These are phyloP conservation scores for Pseudogymnoascus verrucosus DNA, from an alignment of 2,329 filamentous ascomycete genomes.

Conservation along the genomic window DNA sequence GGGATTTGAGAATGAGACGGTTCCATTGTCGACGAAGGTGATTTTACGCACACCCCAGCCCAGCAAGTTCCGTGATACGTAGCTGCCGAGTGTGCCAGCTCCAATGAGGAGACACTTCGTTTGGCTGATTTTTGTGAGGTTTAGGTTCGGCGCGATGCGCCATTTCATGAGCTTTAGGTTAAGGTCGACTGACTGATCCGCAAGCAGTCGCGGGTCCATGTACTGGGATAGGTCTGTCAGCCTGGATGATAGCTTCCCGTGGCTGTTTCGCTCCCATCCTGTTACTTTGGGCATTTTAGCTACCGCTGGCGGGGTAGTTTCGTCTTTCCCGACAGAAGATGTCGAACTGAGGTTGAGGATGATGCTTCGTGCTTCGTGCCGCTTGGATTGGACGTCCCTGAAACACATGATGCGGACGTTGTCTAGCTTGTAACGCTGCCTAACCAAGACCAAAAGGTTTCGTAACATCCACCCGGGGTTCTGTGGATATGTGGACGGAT, in stretches of 20 bases:
- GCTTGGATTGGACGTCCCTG: slow-evolving; percentile 68
- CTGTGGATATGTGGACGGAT: slow-evolving; percentile 82
- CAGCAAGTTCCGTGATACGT: slow-evolving; percentile 85
- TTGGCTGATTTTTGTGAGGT: slow-evolving; percentile 81
- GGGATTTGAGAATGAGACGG: slow-evolving; percentile 92
- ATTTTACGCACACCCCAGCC: slow-evolving; percentile 95
- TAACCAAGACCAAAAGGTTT: slow-evolving; percentile 78
- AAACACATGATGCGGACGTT: slow-evolving; percentile 84
- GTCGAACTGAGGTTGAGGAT: slow-evolving; percentile 46
- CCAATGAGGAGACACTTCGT: slow-evolving; percentile 87
- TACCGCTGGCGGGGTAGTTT: slow-evolving; percentile 12
- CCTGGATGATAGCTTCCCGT: slow-evolving; percentile 69
- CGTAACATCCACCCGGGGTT: slow-evolving; percentile 89
- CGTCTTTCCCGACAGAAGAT: slow-evolving; percentile 18
- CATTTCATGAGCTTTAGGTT: slow-evolving; percentile 99
- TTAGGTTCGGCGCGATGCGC: slow-evolving; percentile 81
- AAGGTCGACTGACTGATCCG: slow-evolving; percentile 89
- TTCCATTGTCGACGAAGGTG: slow-evolving; percentile 89
- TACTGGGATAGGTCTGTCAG: slow-evolving; percentile 81
- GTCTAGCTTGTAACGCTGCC: slow-evolving; percentile 69
- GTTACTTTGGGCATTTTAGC: slow-evolving; percentile 75
- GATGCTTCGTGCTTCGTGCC: slow-evolving; percentile 75
- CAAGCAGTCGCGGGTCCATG: slow-evolving; percentile 81
- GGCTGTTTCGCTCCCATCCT: slow-evolving; percentile 83
- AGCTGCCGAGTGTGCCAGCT: slow-evolving; percentile 86